Evolutionary conservation across 1,139 yeast species (phyloP).

Genomic region (Candida gigantensis): DNA sequence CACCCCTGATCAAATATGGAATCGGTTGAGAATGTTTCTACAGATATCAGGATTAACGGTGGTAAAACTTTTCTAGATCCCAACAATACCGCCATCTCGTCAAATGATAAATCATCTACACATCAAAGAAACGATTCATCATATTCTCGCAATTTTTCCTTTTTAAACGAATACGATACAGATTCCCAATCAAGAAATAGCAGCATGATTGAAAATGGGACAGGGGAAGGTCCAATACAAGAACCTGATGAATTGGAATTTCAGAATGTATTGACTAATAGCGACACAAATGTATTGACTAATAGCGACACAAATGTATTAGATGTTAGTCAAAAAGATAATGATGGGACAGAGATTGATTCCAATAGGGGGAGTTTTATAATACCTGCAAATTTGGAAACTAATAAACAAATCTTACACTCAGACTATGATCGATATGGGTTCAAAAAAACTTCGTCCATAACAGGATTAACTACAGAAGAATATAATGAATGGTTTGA

Average conservation of each 20-base stretch:
- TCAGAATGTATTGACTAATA: slow-evolving; percentile 6
- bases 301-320: no score
- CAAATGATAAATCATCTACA: neutral
- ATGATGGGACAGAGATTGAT: neutral
- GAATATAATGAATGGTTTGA: slow-evolving; percentile 76
- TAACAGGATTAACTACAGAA: slow-evolving; percentile 43
- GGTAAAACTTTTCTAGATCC: slow-evolving; percentile 4
- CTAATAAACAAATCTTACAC: slow-evolving; percentile 19
- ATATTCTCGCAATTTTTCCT: slow-evolving; percentile 37
- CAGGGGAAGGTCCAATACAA: slow-evolving; percentile 3
- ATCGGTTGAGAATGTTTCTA: slow-evolving; percentile 1
- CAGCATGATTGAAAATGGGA: slow-evolving; percentile 5
- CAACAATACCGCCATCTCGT: neutral
- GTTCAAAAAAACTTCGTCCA: slow-evolving; percentile 65
- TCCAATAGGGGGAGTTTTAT: slow-evolving; percentile 15
- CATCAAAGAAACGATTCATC: slow-evolving; percentile 31
- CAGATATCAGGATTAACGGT: slow-evolving; percentile 2
- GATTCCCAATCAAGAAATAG: slow-evolving; percentile 19
- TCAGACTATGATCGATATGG: slow-evolving; percentile 77
- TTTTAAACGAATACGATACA: slow-evolving; percentile 28
- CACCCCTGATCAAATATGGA: neutral
- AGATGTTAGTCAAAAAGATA: no score
- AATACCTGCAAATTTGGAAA: slow-evolving; percentile 14
- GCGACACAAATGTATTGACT: neutral
- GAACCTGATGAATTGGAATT: slow-evolving; percentile 13